phyloP scores from a whole-genome alignment of 345 rosid genomes.

The Boechera stricta region DNA sequence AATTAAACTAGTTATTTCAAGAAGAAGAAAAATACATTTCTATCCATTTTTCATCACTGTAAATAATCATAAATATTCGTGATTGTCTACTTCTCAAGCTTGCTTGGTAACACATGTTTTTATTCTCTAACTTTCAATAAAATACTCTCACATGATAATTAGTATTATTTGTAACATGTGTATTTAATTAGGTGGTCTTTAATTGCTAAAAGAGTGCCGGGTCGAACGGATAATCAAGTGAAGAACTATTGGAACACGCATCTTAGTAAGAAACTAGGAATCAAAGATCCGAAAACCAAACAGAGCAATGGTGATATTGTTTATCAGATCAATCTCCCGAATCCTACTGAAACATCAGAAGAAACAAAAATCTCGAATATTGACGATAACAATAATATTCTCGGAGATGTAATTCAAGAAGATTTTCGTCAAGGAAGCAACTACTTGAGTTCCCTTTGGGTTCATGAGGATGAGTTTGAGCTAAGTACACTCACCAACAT shows the following conservation, averaged over 20 bases:
- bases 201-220: slow-evolving; percentile 74
- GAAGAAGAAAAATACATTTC: neutral
- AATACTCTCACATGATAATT: neutral
- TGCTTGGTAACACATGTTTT: slow-evolving; percentile 27
- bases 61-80: neutral
- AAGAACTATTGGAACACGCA: slow-evolving; percentile 72
- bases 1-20: slow-evolving; percentile 7
- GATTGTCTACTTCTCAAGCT: slow-evolving; percentile 3
- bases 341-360: slow-evolving; percentile 24
- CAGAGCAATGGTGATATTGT: slow-evolving; percentile 28
- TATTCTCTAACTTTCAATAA: slow-evolving; percentile 6
- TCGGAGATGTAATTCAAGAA: slow-evolving; percentile 37
- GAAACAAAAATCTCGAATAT: slow-evolving; percentile 33
- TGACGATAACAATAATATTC: slow-evolving; percentile 6
- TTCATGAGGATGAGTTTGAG: slow-evolving; percentile 51
- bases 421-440: slow-evolving; percentile 31
- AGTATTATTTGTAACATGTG: slow-evolving; percentile 4
- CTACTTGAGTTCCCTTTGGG: slow-evolving; percentile 52
- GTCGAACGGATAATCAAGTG: slow-evolving; percentile 78
- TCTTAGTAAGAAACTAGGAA: slow-evolving; percentile 59
- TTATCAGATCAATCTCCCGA: slow-evolving; percentile 36
- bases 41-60: slow-evolving; percentile 20
- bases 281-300: slow-evolving; percentile 42
- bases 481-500: slow-evolving; percentile 49
- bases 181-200: slow-evolving; percentile 61